A percentile compares a stretch with the other conserved stretches of the same genome.
phyloP scores from a whole-genome alignment of 1,284 basidiomycete genomes.

The Phaffia rhodozyma region DNA sequence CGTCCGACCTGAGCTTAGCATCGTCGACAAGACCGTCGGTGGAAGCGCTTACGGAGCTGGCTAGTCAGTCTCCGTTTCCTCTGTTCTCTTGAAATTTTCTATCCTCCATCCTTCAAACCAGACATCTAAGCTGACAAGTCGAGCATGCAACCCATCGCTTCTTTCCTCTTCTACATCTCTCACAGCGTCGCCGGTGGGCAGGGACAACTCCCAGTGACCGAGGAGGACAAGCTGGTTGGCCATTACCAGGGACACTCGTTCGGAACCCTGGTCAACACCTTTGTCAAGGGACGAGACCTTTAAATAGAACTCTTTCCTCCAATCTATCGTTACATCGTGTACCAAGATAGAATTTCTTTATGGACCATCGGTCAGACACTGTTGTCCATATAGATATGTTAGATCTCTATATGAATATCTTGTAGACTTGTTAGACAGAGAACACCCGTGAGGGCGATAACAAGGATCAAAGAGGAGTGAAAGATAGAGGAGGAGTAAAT shows the following conservation, averaged over 20 bases:
- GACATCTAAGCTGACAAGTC: background rate
- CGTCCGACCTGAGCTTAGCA: constrained; percentile 46
- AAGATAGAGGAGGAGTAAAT: too few relatives aligned
- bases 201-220: constrained; percentile 12
- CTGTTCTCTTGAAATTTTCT: background rate
- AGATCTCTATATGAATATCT: too few relatives aligned
- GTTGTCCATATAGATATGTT: too few relatives aligned
- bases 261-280: background rate
- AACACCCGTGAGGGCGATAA: too few relatives aligned
- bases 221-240: constrained; percentile 11
- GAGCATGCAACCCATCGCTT: background rate
- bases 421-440: too few relatives aligned
- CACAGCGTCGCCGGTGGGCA: too few relatives aligned
- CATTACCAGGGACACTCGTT: constrained; percentile 11
- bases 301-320: too few relatives aligned
- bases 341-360: too few relatives aligned
- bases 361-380: too few relatives aligned
- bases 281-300: constrained; percentile 1
- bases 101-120: background rate
- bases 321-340: too few relatives aligned
- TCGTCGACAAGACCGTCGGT: constrained; percentile 43
- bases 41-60: background rate
- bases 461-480: too few relatives aligned
- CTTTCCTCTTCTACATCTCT: background rate
- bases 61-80: background rate